Percentiles rank a stretch among this genome's conserved stretches.
Evolutionary conservation across 75 land plant genomes (phyloP).

Genomic region (Adiantum capillusveneris): DNA sequence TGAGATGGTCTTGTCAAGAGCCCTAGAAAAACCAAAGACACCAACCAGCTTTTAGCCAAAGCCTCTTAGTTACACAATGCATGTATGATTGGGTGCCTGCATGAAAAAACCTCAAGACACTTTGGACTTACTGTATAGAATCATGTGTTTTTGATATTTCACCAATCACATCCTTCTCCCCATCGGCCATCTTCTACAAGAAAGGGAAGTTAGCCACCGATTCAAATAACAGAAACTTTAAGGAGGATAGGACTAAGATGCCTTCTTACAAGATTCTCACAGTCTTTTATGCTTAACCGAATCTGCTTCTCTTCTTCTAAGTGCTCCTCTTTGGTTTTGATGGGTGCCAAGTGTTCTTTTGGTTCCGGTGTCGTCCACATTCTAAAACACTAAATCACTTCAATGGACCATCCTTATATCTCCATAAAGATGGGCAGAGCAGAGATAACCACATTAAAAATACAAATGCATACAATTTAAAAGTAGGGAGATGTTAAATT

Average conservation of each 20-base stretch:
- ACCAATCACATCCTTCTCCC: slow-evolving; percentile 31
- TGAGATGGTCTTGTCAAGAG: slow-evolving; percentile 73
- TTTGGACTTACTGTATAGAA: slow-evolving; percentile 44
- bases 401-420: not conserved
- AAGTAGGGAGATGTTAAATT: not conserved
- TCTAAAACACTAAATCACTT: not conserved
- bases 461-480: not conserved
- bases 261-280: slow-evolving; percentile 2
- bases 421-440: not conserved
- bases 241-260: not conserved
- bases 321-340: not conserved
- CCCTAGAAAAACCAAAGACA: too few species aligned
- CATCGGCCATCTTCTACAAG: slow-evolving; percentile 35
- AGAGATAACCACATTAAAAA: not conserved
- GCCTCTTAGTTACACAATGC: not conserved
- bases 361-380: slow-evolving; percentile 9
- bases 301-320: not conserved
- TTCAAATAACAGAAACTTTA: not conserved
- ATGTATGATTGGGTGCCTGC: not conserved
- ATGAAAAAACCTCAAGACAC: not conserved
- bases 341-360: not conserved
- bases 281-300: not conserved
- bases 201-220: not conserved
- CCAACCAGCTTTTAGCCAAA: not conserved
- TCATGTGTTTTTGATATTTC: slow-evolving; percentile 52